These are phyloP conservation scores for Tylopilus plumbeoviolaceoides DNA, from an alignment of 768 basidiomycete species.

Conservation along the genomic window DNA sequence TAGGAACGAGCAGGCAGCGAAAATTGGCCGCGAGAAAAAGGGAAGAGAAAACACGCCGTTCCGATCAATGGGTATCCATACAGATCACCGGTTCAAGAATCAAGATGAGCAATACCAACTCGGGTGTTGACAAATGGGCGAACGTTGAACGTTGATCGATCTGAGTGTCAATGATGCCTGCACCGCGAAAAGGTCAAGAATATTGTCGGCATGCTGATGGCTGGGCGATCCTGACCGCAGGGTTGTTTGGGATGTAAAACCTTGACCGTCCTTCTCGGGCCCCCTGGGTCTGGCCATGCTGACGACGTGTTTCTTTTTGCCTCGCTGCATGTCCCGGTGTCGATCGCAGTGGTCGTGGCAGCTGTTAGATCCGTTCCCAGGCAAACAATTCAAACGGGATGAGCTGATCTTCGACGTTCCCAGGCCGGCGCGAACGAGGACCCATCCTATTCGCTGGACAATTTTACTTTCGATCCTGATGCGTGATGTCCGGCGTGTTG, in stretches of 20 bases:
- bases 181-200: neutral
- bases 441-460: neutral
- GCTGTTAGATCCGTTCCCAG: neutral
- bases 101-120: neutral
- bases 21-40: constrained; percentile 10
- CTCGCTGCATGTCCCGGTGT: neutral
- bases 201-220: constrained; percentile 1
- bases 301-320: too few relatives aligned
- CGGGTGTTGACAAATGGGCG: neutral
- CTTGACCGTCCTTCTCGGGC: constrained; percentile 14
- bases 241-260: constrained; percentile 10
- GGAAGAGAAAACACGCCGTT: constrained; percentile 6
- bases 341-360: constrained; percentile 14
- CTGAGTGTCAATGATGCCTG: neutral
- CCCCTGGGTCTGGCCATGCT: too few relatives aligned
- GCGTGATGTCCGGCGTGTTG: neutral
- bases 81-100: constrained; percentile 10
- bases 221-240: constrained; percentile 4
- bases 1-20: constrained; percentile 16
- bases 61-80: constrained; percentile 7
- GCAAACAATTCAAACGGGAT: too few relatives aligned
- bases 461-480: neutral
- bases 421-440: neutral
- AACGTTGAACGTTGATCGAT: constrained; percentile 7
- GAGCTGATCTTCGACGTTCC: neutral